Evolutionary conservation across 2,329 filamentous ascomycete genomes (phyloP).

Genomic region (Helotiales sp.): DNA sequence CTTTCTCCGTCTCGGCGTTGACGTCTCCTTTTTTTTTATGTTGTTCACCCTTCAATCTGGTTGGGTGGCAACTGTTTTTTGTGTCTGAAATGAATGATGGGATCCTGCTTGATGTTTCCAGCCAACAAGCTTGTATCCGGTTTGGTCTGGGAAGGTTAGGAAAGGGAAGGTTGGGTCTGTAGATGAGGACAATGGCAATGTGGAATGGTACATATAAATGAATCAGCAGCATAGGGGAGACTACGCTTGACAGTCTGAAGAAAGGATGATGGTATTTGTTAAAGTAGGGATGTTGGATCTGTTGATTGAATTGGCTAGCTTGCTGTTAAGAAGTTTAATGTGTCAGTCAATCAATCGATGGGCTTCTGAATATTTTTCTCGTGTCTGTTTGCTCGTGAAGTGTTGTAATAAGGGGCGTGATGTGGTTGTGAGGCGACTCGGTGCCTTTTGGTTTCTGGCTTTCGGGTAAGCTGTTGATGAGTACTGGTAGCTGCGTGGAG

Average conservation of each 20-base stretch:
- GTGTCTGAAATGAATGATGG: not conserved
- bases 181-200: too few relatives aligned
- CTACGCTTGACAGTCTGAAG: conserved; percentile 18
- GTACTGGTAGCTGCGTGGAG: too few relatives aligned
- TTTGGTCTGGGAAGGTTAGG: too few relatives aligned
- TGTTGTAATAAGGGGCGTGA: not conserved
- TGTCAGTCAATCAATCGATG: not conserved
- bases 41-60: not conserved
- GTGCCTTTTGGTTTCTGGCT: too few relatives aligned
- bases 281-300: not conserved
- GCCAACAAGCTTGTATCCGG: not conserved
- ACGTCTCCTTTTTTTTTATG: not conserved
- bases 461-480: too few relatives aligned
- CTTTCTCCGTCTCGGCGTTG: not conserved
- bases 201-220: not conserved
- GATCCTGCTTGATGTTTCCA: not conserved
- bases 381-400: not conserved
- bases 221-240: not conserved
- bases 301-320: not conserved
- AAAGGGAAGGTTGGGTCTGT: too few relatives aligned
- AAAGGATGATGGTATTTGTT: not conserved
- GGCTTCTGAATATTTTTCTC: not conserved
- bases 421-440: too few relatives aligned
- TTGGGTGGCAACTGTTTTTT: not conserved
- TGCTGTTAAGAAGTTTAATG: not conserved